These are phyloP conservation scores for Plantago lanceolata DNA, from an alignment of 305 asterid genomes.

Conservation along the genomic window DNA sequence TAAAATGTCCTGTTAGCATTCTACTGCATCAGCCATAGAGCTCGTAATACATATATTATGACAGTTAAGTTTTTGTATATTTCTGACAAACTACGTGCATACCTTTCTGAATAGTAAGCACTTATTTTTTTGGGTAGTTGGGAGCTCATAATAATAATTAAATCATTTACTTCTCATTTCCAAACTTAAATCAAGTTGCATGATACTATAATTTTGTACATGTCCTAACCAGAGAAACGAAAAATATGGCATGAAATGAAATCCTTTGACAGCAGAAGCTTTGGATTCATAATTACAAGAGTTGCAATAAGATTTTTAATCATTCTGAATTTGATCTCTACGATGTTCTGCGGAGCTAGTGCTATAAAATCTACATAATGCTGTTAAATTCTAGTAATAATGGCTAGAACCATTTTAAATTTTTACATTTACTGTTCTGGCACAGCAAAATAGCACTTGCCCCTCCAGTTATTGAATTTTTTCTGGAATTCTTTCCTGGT, in stretches of 20 bases:
- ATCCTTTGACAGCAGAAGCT: neutral
- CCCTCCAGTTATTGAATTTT: slow-evolving; percentile 7
- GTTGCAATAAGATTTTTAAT: neutral
- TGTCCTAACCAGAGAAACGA: neutral
- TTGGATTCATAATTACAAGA: slow-evolving; percentile 4
- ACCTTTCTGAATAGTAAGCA: no score
- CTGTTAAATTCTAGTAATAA: neutral
- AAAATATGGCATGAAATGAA: neutral
- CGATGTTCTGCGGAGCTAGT: neutral
- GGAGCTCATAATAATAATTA: no score
- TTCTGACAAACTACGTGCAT: no score
- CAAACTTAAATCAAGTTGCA: no score
- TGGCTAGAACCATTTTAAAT: neutral
- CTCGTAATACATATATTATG: neutral
- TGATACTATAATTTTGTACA: neutral
- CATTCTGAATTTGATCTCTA: slow-evolving; percentile 15
- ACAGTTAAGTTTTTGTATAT: no score
- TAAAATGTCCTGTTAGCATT: no score
- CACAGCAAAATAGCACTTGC: slow-evolving; percentile 1
- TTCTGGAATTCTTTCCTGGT: slow-evolving; percentile 3
- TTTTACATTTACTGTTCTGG: neutral
- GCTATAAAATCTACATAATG: neutral
- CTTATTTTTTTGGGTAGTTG: no score
- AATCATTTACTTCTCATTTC: no score
- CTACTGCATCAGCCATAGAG: neutral